A percentile compares a stretch with the other conserved stretches of the same genome.
phyloP scores from a whole-genome alignment of 2,329 filamentous ascomycete species.

The Claviceps digitariae region DNA sequence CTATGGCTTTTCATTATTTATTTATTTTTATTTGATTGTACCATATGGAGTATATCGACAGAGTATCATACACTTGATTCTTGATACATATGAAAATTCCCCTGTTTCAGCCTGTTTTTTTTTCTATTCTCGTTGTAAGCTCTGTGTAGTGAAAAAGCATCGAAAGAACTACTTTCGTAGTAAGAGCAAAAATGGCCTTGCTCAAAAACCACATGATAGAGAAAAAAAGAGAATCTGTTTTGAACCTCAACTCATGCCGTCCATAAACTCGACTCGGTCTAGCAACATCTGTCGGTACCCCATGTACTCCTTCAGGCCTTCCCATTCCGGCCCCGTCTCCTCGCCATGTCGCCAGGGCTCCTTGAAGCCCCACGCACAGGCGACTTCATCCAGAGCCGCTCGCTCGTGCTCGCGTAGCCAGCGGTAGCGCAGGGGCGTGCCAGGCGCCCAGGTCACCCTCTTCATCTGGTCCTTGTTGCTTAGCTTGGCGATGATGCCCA shows the following conservation, averaged over 20 bases:
- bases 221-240: too few species aligned
- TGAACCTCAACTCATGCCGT: constrained; percentile 66
- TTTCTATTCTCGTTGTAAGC: too few species aligned
- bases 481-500: constrained; percentile 72
- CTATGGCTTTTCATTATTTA: too few species aligned
- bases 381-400: constrained; percentile 72
- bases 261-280: constrained; percentile 80
- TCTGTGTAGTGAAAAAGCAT: too few species aligned
- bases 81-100: too few species aligned
- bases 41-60: too few species aligned
- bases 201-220: too few species aligned
- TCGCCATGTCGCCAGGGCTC: constrained; percentile 69
- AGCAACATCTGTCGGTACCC: constrained; percentile 77
- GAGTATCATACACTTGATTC: too few species aligned
- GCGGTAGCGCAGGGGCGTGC: constrained; percentile 64
- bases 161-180: too few species aligned
- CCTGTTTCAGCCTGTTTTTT: too few species aligned
- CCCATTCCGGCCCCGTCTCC: constrained; percentile 85
- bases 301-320: constrained; percentile 69
- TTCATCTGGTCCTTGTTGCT: constrained; percentile 93
- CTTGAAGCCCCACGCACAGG: constrained; percentile 83
- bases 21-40: too few species aligned
- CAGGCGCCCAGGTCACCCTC: constrained; percentile 78
- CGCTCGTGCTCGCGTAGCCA: constrained; percentile 88
- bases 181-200: too few species aligned